Base-by-base conservation (phyloP, 768 basidiomycete genomes). In the Rhizopogon vinicolor region DNA sequence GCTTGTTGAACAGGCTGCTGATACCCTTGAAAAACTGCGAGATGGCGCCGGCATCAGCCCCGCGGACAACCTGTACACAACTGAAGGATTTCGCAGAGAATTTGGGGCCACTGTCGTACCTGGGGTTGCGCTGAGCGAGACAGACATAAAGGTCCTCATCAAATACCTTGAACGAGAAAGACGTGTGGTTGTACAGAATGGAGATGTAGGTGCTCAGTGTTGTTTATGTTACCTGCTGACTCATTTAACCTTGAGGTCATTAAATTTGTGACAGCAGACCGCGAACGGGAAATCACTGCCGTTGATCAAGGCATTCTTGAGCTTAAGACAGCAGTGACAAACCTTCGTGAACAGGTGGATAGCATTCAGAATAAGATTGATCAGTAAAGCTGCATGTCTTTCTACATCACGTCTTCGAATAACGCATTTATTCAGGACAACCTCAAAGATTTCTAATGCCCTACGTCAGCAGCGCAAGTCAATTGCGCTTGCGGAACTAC, bases 301-400 rank as follows among this genome's bases (percentile, higher is more conserved):
- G 81, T 94, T 4, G 95, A 98, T 63, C 76, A 71, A 41, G 91
- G 95, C 9, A 83, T 95, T 14, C 72, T 98, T 5, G 87, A 93
- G 58, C 78, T 98, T 52, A 86, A 89, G 69, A 75, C 70, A 0
- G 91, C 90, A 0, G 78, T 93, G 28, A 65, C 72, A 50, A 85
- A 82, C 58, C 67, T 98, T 12, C 81, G 86, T 49, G 64, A 71
- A 4, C 93, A 95, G 65, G 77, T 95, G 0, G 78, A 85, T 8
- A 74, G 75, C 10, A 70, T 96, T 33, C 87, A 93, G 48, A 56
- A 61, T 18, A 86, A 85, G 68, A 89, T 95, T 37, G 79, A 85
- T 61, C 78, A 86, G 93, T 95, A 71, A 59, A 79, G 65, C 14
- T 44, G n/a, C 35, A 25, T 42, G 39, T 54, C 51, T 28, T 46